Percentiles rank a stretch among this genome's conserved stretches.
Conservation (phyloP, 2,329 filamentous ascomycete species). For the Ascosphaera aggregata region DNA sequence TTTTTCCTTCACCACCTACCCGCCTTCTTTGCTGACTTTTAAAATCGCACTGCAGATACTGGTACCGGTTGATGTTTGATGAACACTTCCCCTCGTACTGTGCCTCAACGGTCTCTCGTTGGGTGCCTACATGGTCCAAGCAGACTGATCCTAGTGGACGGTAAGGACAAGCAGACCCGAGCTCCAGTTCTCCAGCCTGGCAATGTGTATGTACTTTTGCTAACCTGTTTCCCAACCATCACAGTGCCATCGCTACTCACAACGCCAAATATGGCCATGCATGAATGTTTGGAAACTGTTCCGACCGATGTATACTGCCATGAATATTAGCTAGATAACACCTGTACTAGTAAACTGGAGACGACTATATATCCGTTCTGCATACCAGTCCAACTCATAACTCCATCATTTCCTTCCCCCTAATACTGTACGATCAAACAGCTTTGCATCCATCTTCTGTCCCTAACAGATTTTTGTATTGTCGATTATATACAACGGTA, state of each 20-base stretch:
- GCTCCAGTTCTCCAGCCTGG: too few relatives aligned
- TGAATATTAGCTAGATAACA: too few relatives aligned
- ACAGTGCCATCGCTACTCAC: conserved; percentile 53
- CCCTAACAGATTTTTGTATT: too few relatives aligned
- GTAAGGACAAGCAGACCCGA: too few relatives aligned
- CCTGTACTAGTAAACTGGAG: too few relatives aligned
- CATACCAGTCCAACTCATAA: not conserved
- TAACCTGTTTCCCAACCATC: not conserved
- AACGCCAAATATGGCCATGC: conserved; percentile 44
- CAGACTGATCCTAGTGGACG: conserved; percentile 88
- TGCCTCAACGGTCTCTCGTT: conserved; percentile 81
- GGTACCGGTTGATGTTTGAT: conserved; percentile 97
- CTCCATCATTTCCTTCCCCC: too few relatives aligned
- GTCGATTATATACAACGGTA: too few relatives aligned
- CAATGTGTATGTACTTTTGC: not conserved
- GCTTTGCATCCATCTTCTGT: too few relatives aligned
- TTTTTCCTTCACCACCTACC: too few relatives aligned
- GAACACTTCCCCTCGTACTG: conserved; percentile 91
- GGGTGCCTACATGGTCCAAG: conserved; percentile 94
- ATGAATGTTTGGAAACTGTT: conserved; percentile 1
- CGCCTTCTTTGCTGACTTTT: conserved; percentile 1
- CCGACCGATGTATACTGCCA: too few relatives aligned
- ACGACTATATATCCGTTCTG: too few relatives aligned
- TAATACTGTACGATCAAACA: too few relatives aligned
- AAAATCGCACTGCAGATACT: conserved; percentile 36